Evolutionary conservation across 2,329 filamentous ascomycete species (phyloP), one percentile per base, ranked within the genome.

Genomic region (Sporothrix luriei): DNA sequence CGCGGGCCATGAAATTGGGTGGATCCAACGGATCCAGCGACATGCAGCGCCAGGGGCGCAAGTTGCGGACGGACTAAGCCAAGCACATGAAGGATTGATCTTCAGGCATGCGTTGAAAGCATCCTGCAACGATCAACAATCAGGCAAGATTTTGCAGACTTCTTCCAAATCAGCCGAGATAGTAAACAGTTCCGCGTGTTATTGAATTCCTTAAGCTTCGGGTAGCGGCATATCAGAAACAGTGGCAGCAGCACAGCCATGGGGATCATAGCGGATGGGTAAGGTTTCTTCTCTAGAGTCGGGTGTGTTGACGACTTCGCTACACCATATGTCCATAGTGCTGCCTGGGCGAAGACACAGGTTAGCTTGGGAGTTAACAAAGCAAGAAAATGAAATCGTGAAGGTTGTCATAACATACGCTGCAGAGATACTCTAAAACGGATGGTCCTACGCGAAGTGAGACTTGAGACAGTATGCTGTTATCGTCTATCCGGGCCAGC

Each of bases 121-220:
- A 65, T 33, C 24, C 61, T 33, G 43, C 43, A 51, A 38, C 19
- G 48, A 66, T 66, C 46, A 46, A 24, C 62, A 10, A 9, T 66
- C 48, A 13, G 62, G 48, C 62, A 54, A 66, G 48, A 52, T 52
- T 52, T 52, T 66, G 46, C 62, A 52, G 38, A 52, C 61, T 52
- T 48, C 57, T 26, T 21, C 38, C 57, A 43, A 24, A 24, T 38
- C 11, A n/a, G 55, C 16, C 13, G 40, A 19, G 21, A 62, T 33
- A 38, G 38, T 46, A 21, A 21, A 10, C 57, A 62, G 13, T 26
- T 46, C 57, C 57, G 57, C 57, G 33, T 62, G 26, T 62, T 62
- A 21, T 49, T 49, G 46, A 33, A 24, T 29, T 21, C 19, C 16
- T 21, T 62, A 9, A 13, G 46, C 7, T 11, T 46, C 57, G 57